Base-by-base conservation (phyloP, 1,284 basidiomycete species). In the Xerocomus amazonicus region DNA sequence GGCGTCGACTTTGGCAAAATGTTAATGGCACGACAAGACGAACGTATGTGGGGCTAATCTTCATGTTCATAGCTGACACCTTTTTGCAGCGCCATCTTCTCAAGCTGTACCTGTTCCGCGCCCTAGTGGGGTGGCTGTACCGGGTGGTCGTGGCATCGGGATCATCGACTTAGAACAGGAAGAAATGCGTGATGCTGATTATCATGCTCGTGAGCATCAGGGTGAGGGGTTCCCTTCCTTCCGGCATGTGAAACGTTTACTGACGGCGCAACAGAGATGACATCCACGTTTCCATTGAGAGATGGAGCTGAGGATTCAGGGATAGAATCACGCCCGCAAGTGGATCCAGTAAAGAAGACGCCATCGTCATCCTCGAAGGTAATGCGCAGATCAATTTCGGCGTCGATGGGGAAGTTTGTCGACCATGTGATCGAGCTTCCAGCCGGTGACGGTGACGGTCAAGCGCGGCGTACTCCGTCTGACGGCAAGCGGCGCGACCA, bases 1-100 rank as follows among this genome's bases (percentile, higher is more conserved):
- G 83, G 82, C 3, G 67, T 88, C 36, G 83, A 91, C 63, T 88
- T 85, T 61, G 76, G 81, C 42, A 67, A 69, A 35, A 59, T 83
- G 26, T 65, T 92, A 1, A 83, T 67, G 60, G 60, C 54, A 1
- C 42, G 79, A 4, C 74, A 78, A 42, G 70, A 80, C 3, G 77
- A 78, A 0, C 59, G 83, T 50, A 72, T 66, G 55, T 59, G 60
- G 42, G 55, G 1, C 45, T 9, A 16, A 6, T 13, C 19, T 23
- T 23, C 19, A 23, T 23, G 19, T 23, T 23, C 19, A 2, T 23
- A 23, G 4, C 19, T 23, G 19, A 23, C 10, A 14, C 6, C n/a
- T 40, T 14, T 1, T 8, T 28, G 6, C 8, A 58, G 61, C 31
- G 10, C 34, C 47, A 19, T 33, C 54, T 29, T 58, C 61, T 27